Evolutionary conservation across 176 grass and related monocot species (phyloP).

Genomic region (Cenchrus purpureus): DNA sequence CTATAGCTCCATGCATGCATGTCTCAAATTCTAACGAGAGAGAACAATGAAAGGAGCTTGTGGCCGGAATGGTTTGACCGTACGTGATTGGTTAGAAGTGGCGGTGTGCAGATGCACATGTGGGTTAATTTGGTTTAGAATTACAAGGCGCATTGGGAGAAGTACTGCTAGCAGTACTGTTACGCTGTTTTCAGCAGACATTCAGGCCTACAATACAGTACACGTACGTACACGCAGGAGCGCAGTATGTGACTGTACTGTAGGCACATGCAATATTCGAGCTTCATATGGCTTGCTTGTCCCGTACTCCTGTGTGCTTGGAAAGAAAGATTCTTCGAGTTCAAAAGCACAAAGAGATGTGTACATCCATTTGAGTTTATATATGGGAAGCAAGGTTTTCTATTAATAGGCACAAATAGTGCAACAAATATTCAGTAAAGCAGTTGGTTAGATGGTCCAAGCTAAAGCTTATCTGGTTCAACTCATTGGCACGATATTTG

Average conservation of each 20-base stretch:
- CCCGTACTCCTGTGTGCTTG: conserved; percentile 25
- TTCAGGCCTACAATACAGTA: neutral
- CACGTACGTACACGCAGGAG: neutral
- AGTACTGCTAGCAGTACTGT: conserved; percentile 30
- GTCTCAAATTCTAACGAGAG: no score
- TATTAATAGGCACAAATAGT: conserved; percentile 3
- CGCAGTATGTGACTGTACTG: neutral
- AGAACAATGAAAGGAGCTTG: no score
- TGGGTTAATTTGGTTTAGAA: conserved; percentile 59
- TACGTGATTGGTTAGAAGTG: conserved; percentile 52
- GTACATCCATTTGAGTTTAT: neutral
- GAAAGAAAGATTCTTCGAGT: conserved; percentile 37
- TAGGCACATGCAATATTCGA: conserved; percentile 2
- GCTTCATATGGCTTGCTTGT: conserved; percentile 9
- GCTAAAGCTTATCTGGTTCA: conserved; percentile 43
- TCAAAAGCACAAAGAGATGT: neutral
- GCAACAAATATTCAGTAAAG: conserved; percentile 6
- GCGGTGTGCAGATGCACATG: conserved; percentile 51
- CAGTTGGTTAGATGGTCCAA: conserved; percentile 40
- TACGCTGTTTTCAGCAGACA: conserved; percentile 32
- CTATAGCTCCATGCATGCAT: no score
- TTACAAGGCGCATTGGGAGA: conserved; percentile 61
- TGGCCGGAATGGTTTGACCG: conserved; percentile 16
- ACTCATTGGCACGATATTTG: neutral
- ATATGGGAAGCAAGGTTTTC: neutral